A percentile compares a stretch with the other conserved stretches of the same genome.
phyloP scores from a whole-genome alignment of 352 stramenopile genomes.

The Pythium aristosporum region DNA sequence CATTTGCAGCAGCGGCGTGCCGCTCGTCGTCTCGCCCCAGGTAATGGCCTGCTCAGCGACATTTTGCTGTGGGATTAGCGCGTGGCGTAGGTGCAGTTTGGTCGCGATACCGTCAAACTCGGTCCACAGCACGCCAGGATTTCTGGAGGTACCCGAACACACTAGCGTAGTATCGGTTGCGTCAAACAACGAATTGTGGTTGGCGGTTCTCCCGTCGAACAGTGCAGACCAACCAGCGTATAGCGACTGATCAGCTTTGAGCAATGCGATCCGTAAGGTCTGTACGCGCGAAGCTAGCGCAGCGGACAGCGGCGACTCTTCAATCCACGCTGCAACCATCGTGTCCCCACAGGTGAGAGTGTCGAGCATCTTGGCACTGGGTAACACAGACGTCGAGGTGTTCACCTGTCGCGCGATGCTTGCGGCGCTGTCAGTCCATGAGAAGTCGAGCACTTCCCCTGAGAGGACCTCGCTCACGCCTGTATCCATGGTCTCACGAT shows the following conservation, averaged over 20 bases:
- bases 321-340: constrained; percentile 48
- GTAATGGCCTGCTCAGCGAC: background rate
- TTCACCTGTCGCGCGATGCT: constrained; percentile 30
- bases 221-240: constrained; percentile 5
- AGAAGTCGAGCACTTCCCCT: constrained; percentile 40
- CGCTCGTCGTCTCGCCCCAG: constrained; percentile 42
- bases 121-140: constrained; percentile 58
- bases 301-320: constrained; percentile 23
- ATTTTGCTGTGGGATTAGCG: constrained; percentile 25
- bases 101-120: constrained; percentile 70
- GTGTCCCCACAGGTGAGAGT: constrained; percentile 39
- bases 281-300: constrained; percentile 5
- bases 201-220: constrained; percentile 21
- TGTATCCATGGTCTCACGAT: constrained; percentile 41
- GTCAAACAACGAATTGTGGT: constrained; percentile 59
- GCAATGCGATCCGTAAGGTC: constrained; percentile 13
- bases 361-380: constrained; percentile 20
- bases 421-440: constrained; percentile 36
- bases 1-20: constrained; percentile 45
- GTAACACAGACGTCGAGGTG: background rate
- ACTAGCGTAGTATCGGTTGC: constrained; percentile 36
- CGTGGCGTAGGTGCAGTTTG: constrained; percentile 62
- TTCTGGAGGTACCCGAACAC: constrained; percentile 30
- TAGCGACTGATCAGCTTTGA: background rate
- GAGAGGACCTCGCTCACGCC: constrained; percentile 50